Evolutionary conservation across 495 filamentous ascomycete genomes (phyloP).

Genomic region (Rhypophila decipiens): DNA sequence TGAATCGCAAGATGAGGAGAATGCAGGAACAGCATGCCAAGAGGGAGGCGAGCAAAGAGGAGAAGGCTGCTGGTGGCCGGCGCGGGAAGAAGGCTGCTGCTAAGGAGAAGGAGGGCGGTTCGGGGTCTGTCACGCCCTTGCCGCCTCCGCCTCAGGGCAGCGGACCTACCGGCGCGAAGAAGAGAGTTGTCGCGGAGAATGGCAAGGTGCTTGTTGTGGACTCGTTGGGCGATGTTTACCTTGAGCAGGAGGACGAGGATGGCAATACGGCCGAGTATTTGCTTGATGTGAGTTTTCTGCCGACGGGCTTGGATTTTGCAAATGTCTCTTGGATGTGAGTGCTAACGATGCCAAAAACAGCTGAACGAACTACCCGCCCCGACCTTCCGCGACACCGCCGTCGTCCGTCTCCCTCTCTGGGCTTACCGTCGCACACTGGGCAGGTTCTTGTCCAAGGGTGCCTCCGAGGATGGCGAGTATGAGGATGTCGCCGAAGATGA

Average conservation of each 20-base stretch:
- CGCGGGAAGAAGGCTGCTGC: constrained; percentile 14
- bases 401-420: constrained; percentile 64
- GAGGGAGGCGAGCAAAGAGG: constrained; percentile 50
- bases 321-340: too few relatives aligned
- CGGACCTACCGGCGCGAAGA: constrained; percentile 61
- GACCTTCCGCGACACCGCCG: constrained; percentile 60
- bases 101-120: constrained; percentile 11
- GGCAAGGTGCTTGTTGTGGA: constrained; percentile 93
- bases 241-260: constrained; percentile 84
- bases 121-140: constrained; percentile 24
- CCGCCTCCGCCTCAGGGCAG: constrained; percentile 23
- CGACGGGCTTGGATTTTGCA: neutral
- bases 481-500: constrained; percentile 30
- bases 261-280: constrained; percentile 75
- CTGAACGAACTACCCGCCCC: constrained; percentile 60
- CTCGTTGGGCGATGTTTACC: constrained; percentile 80
- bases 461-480: constrained; percentile 26
- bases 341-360: too few relatives aligned
- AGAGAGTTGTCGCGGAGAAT: constrained; percentile 84
- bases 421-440: constrained; percentile 53
- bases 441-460: constrained; percentile 37
- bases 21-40: constrained; percentile 75
- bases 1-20: constrained; percentile 84
- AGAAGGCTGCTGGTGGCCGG: constrained; percentile 13
- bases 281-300: constrained; percentile 63